A percentile compares a stretch with the other conserved stretches of the same genome.
These are phyloP conservation scores for Erigeron canadensis DNA, from an alignment of 129 eudicot genomes.

Conservation along the genomic window DNA sequence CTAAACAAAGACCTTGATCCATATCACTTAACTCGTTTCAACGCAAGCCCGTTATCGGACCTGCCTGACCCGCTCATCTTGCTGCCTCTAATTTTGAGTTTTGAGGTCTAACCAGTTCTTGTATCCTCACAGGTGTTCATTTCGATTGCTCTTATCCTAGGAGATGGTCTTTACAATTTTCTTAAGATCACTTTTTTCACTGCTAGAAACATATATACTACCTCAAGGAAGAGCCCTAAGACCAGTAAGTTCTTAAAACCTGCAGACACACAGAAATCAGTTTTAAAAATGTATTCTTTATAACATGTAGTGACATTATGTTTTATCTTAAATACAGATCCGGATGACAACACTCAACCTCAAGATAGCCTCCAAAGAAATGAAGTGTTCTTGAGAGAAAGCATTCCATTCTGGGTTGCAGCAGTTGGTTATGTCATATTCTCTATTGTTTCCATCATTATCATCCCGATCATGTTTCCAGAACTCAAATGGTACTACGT, in stretches of 20 bases:
- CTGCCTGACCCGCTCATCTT: not conserved
- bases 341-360: slow-evolving; percentile 40
- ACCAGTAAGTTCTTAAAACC: slow-evolving; percentile 35
- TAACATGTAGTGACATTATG: slow-evolving; percentile 11
- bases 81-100: not conserved
- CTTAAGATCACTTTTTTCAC: slow-evolving; percentile 67
- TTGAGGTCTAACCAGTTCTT: slow-evolving; percentile 12
- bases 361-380: slow-evolving; percentile 51
- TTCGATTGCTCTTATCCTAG: slow-evolving; percentile 78
- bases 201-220: slow-evolving; percentile 39
- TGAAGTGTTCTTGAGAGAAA: slow-evolving; percentile 68
- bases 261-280: not conserved
- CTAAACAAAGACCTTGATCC: not conserved
- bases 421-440: slow-evolving; percentile 60
- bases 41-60: not conserved
- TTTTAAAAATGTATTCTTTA: not conserved
- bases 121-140: slow-evolving; percentile 66
- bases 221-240: slow-evolving; percentile 45
- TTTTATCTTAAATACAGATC: slow-evolving; percentile 23
- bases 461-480: slow-evolving; percentile 75
- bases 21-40: not conserved
- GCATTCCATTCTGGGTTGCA: slow-evolving; percentile 77
- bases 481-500: slow-evolving; percentile 82
- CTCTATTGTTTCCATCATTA: slow-evolving; percentile 64
- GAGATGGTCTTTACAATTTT: slow-evolving; percentile 88